A percentile compares a stretch with the other conserved stretches of the same genome.
phyloP scores from a whole-genome alignment of 306 rosid genomes.

The Rosa chinensis region DNA sequence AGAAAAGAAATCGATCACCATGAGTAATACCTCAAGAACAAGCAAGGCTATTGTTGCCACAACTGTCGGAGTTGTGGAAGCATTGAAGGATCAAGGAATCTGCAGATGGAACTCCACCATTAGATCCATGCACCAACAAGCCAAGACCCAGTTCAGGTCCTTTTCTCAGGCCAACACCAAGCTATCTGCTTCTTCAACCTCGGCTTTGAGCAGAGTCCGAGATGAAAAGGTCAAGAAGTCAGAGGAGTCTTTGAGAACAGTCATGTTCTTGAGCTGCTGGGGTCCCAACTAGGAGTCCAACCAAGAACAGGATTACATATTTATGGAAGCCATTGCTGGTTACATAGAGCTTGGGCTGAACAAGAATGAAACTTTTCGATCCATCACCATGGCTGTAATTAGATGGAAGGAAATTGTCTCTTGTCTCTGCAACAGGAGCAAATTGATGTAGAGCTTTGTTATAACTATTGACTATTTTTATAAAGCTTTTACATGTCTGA shows the following conservation, averaged over 20 bases:
- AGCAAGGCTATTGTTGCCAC: conserved; percentile 30
- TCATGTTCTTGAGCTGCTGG: conserved; percentile 40
- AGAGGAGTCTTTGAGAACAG: conserved; percentile 35
- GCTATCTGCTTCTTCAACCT: conserved; percentile 24
- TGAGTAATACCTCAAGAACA: conserved; percentile 15
- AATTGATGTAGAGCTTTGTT: background rate
- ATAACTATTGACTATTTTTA: background rate
- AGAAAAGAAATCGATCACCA: conserved; percentile 3
- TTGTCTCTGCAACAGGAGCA: background rate
- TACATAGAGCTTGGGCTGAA: background rate
- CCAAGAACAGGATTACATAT: background rate
- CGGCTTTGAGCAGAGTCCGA: background rate
- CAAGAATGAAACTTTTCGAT: background rate
- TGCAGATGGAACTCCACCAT: conserved; percentile 35
- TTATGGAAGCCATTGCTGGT: background rate
- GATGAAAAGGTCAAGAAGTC: conserved; percentile 15
- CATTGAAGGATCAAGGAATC: conserved; percentile 38
- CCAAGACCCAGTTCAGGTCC: conserved; percentile 27
- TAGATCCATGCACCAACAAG: conserved; percentile 25
- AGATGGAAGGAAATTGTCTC: background rate
- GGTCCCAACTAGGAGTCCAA: conserved; percentile 25
- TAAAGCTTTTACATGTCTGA: background rate
- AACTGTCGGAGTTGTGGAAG: conserved; percentile 37
- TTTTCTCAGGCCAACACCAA: conserved; percentile 23
- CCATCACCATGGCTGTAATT: background rate